These are phyloP conservation scores for Ophiocordyceps camponoti-floridani DNA, from an alignment of 2,329 filamentous ascomycete species.

Conservation along the genomic window DNA sequence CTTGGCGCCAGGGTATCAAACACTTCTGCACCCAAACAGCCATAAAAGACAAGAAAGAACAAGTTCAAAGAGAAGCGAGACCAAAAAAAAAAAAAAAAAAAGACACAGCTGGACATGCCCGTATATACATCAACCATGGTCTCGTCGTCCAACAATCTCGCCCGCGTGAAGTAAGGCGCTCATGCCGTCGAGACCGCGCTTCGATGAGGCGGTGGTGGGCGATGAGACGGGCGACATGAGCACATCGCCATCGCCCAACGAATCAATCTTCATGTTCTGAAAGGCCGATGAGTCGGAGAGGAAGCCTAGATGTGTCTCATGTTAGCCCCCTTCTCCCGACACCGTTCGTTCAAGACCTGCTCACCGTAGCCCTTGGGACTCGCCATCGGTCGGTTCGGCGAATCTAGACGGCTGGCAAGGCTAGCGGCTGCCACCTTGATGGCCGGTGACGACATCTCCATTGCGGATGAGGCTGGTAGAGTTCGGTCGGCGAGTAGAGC, in stretches of 20 bases:
- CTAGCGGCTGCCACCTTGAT: conserved; percentile 4
- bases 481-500: conserved; percentile 27
- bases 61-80: too few relatives aligned
- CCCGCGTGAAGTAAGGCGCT: conserved; percentile 39
- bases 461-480: conserved; percentile 4
- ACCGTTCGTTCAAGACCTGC: conserved; percentile 4
- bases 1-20: too few relatives aligned
- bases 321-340: conserved; percentile 11
- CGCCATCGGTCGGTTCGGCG: conserved; percentile 7
- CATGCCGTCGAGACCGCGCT: conserved; percentile 32
- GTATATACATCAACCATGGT: conserved; percentile 2
- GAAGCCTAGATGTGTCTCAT: conserved; percentile 11
- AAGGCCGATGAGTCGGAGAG: conserved; percentile 15
- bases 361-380: conserved; percentile 18
- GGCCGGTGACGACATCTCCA: conserved; percentile 3
- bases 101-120: neutral
- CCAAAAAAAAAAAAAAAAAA: neutral
- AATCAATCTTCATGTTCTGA: conserved; percentile 13
- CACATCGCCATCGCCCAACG: conserved; percentile 12
- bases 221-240: conserved; percentile 11
- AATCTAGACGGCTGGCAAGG: conserved; percentile 9
- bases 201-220: conserved; percentile 5
- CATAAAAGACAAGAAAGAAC: neutral
- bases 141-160: conserved; percentile 35
- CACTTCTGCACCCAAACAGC: too few relatives aligned